Base-by-base conservation (phyloP, 495 filamentous ascomycete genomes). In the Penicillium lagena region DNA sequence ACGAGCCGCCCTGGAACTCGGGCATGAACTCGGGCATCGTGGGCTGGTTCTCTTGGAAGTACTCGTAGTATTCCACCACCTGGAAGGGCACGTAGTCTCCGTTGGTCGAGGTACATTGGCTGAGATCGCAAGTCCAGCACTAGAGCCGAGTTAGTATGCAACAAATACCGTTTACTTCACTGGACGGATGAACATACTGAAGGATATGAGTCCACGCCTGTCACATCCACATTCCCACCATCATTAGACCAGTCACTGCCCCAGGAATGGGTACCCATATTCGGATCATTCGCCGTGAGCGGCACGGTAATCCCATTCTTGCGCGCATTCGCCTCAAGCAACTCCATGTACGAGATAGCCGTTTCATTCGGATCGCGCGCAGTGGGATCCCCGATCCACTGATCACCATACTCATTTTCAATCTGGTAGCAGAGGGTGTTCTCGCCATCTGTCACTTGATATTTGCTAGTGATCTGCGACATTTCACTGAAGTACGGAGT, bases 1-100 rank as follows among this genome's bases (percentile, higher is more conserved):
- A 82, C 7, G 67, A 72, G n/a, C 79, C 79, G 15, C 79, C 79
- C 52, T 83, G 79, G 55, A 82, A 83, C 50, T 83, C 79, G 12
- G 76, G 76, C 58, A 83, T 68, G 59, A 80, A 81, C 7, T 58
- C 66, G 1, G 79, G 79, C 52, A 77, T 70, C 29, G 71, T 72
- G 9, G 74, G 71, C 10, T 71, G 62, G 5, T 67, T 60, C 45
- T 71, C 61, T 44, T 70, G 60, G 58, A 78, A 81, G 64, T 77
- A 81, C 51, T 77, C 68, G 43, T 76, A 77, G 45, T 78, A 77
- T 39, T 75, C 60, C 22, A 71, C 48, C 0, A 70, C 64, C 37
- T 71, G 60, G 59, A 76, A 80, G 8, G 75, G 67, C 12, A 78
- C 68, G 31, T 76, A 76, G 38, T 67, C 64, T 9, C 76, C 76